A percentile compares a stretch with the other conserved stretches of the same genome.
These are phyloP conservation scores for Puccinia polysora DNA, from an alignment of 1,284 basidiomycete genomes.

Conservation along the genomic window DNA sequence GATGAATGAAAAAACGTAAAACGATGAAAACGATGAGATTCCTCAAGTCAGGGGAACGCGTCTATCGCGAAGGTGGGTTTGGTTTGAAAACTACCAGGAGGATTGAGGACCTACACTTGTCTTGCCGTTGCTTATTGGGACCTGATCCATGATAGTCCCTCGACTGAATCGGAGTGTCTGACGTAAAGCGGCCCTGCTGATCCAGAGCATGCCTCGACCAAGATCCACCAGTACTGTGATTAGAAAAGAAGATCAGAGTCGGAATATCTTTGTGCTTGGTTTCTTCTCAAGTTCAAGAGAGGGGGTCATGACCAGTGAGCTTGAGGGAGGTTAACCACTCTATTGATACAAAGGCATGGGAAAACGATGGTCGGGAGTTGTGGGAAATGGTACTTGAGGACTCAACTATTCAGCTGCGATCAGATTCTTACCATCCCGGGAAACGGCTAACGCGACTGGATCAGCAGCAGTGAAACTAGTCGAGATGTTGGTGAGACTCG, in stretches of 20 bases:
- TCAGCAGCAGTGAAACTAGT: neutral
- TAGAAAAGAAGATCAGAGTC: neutral
- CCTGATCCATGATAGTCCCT: slow-evolving; percentile 7
- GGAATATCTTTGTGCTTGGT: neutral
- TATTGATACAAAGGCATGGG: neutral
- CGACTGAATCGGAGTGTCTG: neutral
- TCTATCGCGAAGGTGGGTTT: too few relatives aligned
- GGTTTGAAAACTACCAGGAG: neutral
- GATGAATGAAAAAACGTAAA: neutral
- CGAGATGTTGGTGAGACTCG: neutral
- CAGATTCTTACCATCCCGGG: slow-evolving; percentile 4
- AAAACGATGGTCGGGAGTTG: neutral
- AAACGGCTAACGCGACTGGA: neutral
- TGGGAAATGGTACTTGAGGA: neutral
- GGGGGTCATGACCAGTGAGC: neutral
- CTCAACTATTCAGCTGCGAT: slow-evolving; percentile 25
- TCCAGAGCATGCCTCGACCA: slow-evolving; percentile 6
- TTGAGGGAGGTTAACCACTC: neutral
- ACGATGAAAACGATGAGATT: neutral
- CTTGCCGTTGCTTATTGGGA: slow-evolving; percentile 10
- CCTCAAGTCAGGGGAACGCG: too few relatives aligned
- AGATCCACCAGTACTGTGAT: slow-evolving; percentile 5
- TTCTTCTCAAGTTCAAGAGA: neutral
- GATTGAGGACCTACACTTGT: slow-evolving; percentile 29
- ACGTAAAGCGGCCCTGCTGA: neutral